Conservation (phyloP, 176 grass and related monocot genomes). For the Chloris gayana region DNA sequence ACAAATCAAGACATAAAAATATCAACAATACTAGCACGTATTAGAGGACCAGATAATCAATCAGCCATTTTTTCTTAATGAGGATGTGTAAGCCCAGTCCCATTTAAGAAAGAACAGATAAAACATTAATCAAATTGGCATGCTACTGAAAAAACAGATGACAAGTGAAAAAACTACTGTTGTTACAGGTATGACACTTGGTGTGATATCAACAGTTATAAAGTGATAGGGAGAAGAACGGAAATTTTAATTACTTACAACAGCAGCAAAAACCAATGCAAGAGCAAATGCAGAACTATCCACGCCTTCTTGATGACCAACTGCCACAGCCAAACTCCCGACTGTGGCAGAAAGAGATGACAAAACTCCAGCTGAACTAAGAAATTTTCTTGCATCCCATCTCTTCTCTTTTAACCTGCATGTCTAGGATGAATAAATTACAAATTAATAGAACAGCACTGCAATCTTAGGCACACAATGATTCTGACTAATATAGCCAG, state of each 20-base stretch:
- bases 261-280: constrained; percentile 77
- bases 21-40: neutral
- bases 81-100: neutral
- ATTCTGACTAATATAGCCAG: neutral
- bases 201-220: constrained; percentile 10
- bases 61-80: constrained; percentile 8
- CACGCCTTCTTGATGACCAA: constrained; percentile 82
- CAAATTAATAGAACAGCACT: constrained; percentile 33
- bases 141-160: neutral
- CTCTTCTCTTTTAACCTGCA: constrained; percentile 99
- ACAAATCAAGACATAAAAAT: neutral
- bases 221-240: constrained; percentile 11
- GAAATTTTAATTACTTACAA: constrained; percentile 63
- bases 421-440: constrained; percentile 75
- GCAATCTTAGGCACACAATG: neutral
- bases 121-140: constrained; percentile 21
- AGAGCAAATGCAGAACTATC: constrained; percentile 79
- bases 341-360: constrained; percentile 91
- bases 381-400: constrained; percentile 89
- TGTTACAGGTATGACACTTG: neutral
- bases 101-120: neutral
- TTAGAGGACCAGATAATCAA: neutral
- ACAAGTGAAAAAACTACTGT: constrained; percentile 6
- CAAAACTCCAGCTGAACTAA: constrained; percentile 82
- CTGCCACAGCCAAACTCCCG: constrained; percentile 62